phyloP scores from a whole-genome alignment of 2,329 filamentous ascomycete species.

The Achaetomium macrosporum region DNA sequence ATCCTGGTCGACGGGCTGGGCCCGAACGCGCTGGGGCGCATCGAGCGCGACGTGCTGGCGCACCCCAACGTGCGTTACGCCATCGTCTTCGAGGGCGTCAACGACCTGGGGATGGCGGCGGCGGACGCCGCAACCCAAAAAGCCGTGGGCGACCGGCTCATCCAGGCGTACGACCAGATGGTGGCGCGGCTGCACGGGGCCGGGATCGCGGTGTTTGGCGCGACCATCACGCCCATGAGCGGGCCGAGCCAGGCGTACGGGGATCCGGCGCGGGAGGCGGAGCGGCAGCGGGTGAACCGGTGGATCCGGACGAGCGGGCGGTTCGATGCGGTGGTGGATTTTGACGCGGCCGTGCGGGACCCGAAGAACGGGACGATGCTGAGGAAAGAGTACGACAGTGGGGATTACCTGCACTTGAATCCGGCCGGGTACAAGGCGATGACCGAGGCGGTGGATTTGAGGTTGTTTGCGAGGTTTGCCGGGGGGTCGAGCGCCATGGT shows the following conservation, averaged over 20 bases:
- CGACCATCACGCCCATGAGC: conserved; percentile 41
- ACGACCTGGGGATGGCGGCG: conserved; percentile 53
- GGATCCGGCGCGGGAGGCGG: conserved; percentile 45
- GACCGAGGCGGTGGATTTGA: conserved; percentile 48
- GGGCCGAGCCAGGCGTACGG: conserved; percentile 47
- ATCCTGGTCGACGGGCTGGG: conserved; percentile 54
- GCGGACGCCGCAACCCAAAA: conserved; percentile 38
- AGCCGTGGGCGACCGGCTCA: conserved; percentile 41
- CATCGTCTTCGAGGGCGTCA: conserved; percentile 58
- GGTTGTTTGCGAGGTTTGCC: conserved; percentile 38
- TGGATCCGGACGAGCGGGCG: conserved; percentile 50
- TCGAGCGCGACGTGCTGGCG: conserved; percentile 55
- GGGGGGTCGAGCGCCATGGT: conserved; percentile 24
- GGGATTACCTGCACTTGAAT: conserved; percentile 57
- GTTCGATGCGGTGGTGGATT: conserved; percentile 59
- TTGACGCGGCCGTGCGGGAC: conserved; percentile 51
- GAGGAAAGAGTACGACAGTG: conserved; percentile 43
- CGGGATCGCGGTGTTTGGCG: conserved; percentile 50
- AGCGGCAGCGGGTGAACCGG: conserved; percentile 49
- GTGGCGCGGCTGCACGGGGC: conserved; percentile 45
- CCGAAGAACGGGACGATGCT: conserved; percentile 40
- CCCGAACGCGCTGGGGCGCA: conserved; percentile 49
- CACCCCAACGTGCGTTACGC: conserved; percentile 50
- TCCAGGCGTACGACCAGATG: conserved; percentile 53
- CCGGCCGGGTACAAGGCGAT: conserved; percentile 49